These are phyloP conservation scores for Scedosporium dehoogii DNA, from an alignment of 2,329 filamentous ascomycete species.

Conservation along the genomic window DNA sequence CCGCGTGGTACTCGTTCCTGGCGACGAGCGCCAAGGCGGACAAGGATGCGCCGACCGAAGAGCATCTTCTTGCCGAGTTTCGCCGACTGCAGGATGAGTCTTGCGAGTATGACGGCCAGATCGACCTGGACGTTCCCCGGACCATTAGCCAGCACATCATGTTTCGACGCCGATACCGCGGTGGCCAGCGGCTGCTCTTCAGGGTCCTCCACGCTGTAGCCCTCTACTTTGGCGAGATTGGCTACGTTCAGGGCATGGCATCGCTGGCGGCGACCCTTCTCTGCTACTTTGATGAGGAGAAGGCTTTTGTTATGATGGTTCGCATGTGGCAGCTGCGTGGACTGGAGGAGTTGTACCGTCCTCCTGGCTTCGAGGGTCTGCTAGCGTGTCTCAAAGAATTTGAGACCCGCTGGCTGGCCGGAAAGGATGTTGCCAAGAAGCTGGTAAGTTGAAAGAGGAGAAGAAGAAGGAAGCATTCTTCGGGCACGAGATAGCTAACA, in stretches of 20 bases:
- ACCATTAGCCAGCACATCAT: slow-evolving; percentile 96
- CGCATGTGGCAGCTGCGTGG: slow-evolving; percentile 85
- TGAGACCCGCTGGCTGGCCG: slow-evolving; percentile 69
- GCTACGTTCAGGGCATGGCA: slow-evolving; percentile 98
- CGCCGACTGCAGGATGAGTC: slow-evolving; percentile 61
- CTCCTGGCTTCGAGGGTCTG: slow-evolving; percentile 67
- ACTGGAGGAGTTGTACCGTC: slow-evolving; percentile 71
- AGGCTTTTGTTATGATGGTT: slow-evolving; percentile 92
- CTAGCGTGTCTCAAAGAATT: slow-evolving; percentile 83
- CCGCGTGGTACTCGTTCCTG: slow-evolving; percentile 93
- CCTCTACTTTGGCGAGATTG: slow-evolving; percentile 80
- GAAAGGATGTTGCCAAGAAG: slow-evolving; percentile 68
- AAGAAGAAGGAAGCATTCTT: no score
- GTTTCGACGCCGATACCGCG: slow-evolving; percentile 86
- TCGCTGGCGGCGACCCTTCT: slow-evolving; percentile 83
- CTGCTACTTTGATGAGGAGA: slow-evolving; percentile 95
- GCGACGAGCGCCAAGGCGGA: slow-evolving; percentile 61
- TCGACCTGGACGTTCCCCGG: slow-evolving; percentile 90
- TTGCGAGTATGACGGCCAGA: slow-evolving; percentile 89
- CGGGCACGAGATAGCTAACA: background rate
- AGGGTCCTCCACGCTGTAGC: slow-evolving; percentile 86
- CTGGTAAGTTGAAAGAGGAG: slow-evolving; percentile 47
- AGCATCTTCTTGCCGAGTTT: slow-evolving; percentile 62
- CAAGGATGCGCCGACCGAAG: slow-evolving; percentile 50
- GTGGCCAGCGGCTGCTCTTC: slow-evolving; percentile 85